Percentiles rank a stretch among this genome's conserved stretches.
These are phyloP conservation scores for Ramaria rubella DNA, from an alignment of 768 basidiomycete genomes.

Conservation along the genomic window DNA sequence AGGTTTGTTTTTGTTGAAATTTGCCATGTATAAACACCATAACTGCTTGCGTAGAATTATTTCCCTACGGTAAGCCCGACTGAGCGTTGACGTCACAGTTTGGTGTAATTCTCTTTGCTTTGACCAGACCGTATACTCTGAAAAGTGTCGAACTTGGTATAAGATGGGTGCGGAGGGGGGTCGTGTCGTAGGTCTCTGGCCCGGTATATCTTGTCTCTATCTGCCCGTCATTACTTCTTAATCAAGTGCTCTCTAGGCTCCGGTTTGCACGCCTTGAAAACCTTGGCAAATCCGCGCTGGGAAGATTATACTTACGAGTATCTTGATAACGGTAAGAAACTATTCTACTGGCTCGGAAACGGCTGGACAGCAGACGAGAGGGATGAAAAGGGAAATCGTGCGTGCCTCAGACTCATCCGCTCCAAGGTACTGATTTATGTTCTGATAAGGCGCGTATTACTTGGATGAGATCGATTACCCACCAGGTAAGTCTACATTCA, in stretches of 20 bases:
- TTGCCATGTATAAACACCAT: slow-evolving; percentile 6
- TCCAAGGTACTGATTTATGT: background rate
- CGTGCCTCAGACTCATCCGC: slow-evolving; percentile 15
- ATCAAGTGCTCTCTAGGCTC: slow-evolving; percentile 34
- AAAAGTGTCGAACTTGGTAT: slow-evolving; percentile 59
- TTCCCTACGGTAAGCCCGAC: slow-evolving; percentile 35
- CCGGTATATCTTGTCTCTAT: slow-evolving; percentile 30
- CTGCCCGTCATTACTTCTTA: background rate
- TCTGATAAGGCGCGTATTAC: slow-evolving; percentile 39
- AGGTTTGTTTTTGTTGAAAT: slow-evolving; percentile 27
- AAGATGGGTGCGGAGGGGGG: slow-evolving; percentile 55
- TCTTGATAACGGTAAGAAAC: slow-evolving; percentile 35
- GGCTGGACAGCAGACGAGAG: slow-evolving; percentile 53
- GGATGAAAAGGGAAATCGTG: slow-evolving; percentile 30
- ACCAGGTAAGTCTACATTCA: slow-evolving; percentile 28
- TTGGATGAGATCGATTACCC: slow-evolving; percentile 39
- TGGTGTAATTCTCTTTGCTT: background rate
- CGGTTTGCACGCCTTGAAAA: slow-evolving; percentile 41
- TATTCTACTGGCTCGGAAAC: slow-evolving; percentile 55
- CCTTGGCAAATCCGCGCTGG: slow-evolving; percentile 52
- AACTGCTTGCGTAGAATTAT: slow-evolving; percentile 31
- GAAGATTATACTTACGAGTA: slow-evolving; percentile 54
- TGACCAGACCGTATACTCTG: slow-evolving; percentile 48
- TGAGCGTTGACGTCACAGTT: background rate
- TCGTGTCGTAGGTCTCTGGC: slow-evolving; percentile 52